Base-by-base conservation (phyloP, 805 yeast species). In the Candida vaughaniae region DNA sequence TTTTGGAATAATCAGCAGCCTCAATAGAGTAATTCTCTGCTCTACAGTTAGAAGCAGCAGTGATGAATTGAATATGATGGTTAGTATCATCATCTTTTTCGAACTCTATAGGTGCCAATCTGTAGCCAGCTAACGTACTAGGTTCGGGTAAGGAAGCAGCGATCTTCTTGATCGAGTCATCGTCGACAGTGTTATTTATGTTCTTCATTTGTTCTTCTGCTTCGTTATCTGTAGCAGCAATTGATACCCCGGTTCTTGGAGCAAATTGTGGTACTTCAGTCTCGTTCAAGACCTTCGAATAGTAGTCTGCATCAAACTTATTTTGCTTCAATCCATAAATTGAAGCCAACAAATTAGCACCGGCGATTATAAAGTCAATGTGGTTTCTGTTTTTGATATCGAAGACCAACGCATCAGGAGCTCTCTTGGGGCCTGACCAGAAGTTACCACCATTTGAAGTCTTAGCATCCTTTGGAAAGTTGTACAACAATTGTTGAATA, bases 351-450 rank as follows among this genome's bases (percentile, higher is more conserved):
- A 93, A 73, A 56, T 88, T 87, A 2, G 99, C 98, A 38, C 83
- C 98, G 11, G 86, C 95, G 37, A 81, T 81, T 38, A 93, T 69
- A 54, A 91, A 93, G 51, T 85, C 78, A 58, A 82, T 75, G 60
- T 91, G 97, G 51, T 87, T 85, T 9, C 73, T 71, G 56, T 88
- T 79, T 52, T 78, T 68, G 48, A 84, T 71, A 55, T 89, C 91
- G 58, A 93, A 89, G 10, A 47, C 69, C 45, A 89, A 72, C n/a
- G 96, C 87, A 30, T 73, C 77, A 33, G 99, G 99, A 14, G 96
- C 95, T 60, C 98, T 82, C 66, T 93, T 93, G 22, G 98, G 93
- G 38, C 97, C 96, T 15, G 95, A 78, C 99, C 99, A 93, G 66
- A 93, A 93, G 50, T 95, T 93, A 22, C 82, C 89, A 38, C 99